Conservation (phyloP, 164 flowering plant species). For the Taxillus chinensis region DNA sequence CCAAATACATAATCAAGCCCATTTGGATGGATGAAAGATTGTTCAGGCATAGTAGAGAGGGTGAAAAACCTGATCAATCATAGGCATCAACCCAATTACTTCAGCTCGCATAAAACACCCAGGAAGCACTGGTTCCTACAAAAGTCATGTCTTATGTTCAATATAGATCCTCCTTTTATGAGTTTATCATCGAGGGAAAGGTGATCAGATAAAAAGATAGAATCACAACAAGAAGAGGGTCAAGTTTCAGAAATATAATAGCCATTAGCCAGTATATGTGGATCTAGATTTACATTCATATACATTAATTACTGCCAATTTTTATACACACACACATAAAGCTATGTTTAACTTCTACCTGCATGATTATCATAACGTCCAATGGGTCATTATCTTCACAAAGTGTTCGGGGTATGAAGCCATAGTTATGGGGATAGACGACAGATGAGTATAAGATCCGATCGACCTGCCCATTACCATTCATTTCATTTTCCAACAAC, state of each 20-base stretch:
- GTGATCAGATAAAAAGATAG: too few relatives aligned
- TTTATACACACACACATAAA: neutral
- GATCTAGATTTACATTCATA: too few relatives aligned
- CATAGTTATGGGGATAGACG: slow-evolving; percentile 73
- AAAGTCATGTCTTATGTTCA: neutral
- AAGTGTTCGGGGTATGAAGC: slow-evolving; percentile 65
- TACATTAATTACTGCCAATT: too few relatives aligned
- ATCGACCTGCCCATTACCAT: slow-evolving; percentile 37
- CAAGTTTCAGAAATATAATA: too few relatives aligned
- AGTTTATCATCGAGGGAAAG: too few relatives aligned
- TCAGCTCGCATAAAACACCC: slow-evolving; percentile 62
- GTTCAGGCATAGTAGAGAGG: neutral
- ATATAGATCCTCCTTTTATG: too few relatives aligned
- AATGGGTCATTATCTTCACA: slow-evolving; percentile 75
- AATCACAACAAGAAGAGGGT: too few relatives aligned
- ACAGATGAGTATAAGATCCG: slow-evolving; percentile 63
- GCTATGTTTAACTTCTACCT: slow-evolving; percentile 22
- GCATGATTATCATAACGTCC: slow-evolving; percentile 71
- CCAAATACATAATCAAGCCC: too few relatives aligned
- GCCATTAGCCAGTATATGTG: too few relatives aligned
- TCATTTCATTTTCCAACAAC: too few relatives aligned
- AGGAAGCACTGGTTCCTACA: slow-evolving; percentile 61
- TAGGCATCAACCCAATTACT: slow-evolving; percentile 65
- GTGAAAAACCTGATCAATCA: slow-evolving; percentile 44
- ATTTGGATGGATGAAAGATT: too few relatives aligned